Percentiles rank a stretch among this genome's conserved stretches.
Evolutionary conservation across 352 stramenopile genomes (phyloP).

Genomic region (Phytophthora sp.): DNA sequence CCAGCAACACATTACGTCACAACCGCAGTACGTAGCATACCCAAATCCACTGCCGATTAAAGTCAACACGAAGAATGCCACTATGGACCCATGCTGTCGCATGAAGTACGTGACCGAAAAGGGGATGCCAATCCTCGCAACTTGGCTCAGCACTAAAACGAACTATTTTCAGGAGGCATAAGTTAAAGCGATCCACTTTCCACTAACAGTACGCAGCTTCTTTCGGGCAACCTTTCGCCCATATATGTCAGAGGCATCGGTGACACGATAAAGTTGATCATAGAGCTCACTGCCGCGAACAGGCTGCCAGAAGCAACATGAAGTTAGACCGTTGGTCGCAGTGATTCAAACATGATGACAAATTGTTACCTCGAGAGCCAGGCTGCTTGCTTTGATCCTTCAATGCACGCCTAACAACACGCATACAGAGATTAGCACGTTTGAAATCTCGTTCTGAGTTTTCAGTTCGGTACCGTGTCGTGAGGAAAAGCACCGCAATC

Average conservation of each 20-base stretch:
- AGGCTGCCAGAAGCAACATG: constrained; percentile 40
- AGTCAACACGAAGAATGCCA: constrained; percentile 65
- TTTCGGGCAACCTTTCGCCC: constrained; percentile 84
- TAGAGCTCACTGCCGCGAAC: constrained; percentile 64
- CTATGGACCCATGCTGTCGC: constrained; percentile 59
- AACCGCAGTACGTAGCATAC: constrained; percentile 24
- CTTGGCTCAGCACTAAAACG: constrained; percentile 71
- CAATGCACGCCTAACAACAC: constrained; percentile 47
- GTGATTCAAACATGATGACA: background rate
- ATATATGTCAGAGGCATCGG: constrained; percentile 74
- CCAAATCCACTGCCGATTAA: constrained; percentile 69
- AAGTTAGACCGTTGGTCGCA: too few relatives aligned
- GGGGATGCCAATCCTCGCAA: constrained; percentile 59
- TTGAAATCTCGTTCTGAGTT: background rate
- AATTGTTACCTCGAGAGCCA: constrained; percentile 67
- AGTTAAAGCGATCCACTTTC: too few relatives aligned
- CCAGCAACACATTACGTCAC: background rate
- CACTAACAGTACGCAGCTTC: too few relatives aligned
- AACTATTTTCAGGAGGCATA: constrained; percentile 38
- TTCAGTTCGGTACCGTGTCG: constrained; percentile 28
- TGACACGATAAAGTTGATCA: constrained; percentile 71
- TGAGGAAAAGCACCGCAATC: constrained; percentile 65
- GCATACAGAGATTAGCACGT: too few relatives aligned
- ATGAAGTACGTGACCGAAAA: constrained; percentile 83
- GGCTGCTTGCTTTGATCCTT: constrained; percentile 67